phyloP scores from a whole-genome alignment of 805 yeast genomes.

The Kregervanrija fluxuum region DNA sequence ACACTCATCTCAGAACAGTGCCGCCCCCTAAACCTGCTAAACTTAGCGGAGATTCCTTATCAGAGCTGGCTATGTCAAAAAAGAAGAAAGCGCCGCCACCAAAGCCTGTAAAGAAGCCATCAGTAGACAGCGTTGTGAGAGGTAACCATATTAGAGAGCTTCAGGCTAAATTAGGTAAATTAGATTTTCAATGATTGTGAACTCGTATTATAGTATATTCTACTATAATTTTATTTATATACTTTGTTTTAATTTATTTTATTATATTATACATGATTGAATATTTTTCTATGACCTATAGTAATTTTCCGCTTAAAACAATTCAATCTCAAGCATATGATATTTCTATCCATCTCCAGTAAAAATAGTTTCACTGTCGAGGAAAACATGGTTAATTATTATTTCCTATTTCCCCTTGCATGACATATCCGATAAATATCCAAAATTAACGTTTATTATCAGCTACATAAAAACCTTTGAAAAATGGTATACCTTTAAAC shows the following conservation, averaged over 20 bases:
- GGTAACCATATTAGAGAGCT: conserved; percentile 26
- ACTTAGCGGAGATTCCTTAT: background rate
- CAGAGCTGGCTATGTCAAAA: background rate
- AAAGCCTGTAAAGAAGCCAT: conserved; percentile 32
- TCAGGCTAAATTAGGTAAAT: conserved; percentile 21
- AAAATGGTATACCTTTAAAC: too few species aligned
- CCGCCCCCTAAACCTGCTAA: conserved; percentile 13
- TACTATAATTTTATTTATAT: background rate
- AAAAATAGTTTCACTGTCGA: too few species aligned
- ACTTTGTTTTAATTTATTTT: background rate
- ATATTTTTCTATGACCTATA: background rate
- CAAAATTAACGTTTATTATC: too few species aligned
- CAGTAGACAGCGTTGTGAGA: conserved; percentile 12
- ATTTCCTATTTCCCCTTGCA: too few species aligned
- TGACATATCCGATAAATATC: too few species aligned
- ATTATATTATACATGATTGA: background rate
- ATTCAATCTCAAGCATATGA: too few species aligned
- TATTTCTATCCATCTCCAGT: too few species aligned
- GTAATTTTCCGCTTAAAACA: too few species aligned
- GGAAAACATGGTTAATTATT: too few species aligned
- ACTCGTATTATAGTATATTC: background rate
- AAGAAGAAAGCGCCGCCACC: conserved; percentile 35
- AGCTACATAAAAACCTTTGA: too few species aligned
- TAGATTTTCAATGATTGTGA: conserved; percentile 14
- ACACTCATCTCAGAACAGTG: conserved; percentile 3